These are phyloP conservation scores for Spinacia oleracea DNA, from an alignment of 179 eudicot genomes.

Conservation along the genomic window DNA sequence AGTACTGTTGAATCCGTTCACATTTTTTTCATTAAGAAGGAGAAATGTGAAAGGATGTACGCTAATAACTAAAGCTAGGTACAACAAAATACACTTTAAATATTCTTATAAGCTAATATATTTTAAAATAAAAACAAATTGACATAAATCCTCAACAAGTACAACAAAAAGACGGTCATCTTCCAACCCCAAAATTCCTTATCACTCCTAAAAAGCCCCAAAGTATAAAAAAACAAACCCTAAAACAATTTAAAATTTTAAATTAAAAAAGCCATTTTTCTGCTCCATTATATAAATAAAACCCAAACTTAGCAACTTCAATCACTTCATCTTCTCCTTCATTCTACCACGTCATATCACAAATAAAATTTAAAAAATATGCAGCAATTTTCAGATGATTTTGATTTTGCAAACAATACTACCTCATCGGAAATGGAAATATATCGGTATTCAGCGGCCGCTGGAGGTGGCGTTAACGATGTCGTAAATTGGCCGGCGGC, in stretches of 20 bases:
- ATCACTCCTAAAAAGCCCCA: constrained; percentile 23
- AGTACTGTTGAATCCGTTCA: too few species aligned
- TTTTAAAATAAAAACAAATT: background rate
- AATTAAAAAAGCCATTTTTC: background rate
- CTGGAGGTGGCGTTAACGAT: background rate
- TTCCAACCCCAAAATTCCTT: constrained; percentile 8
- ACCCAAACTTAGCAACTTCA: background rate
- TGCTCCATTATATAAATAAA: constrained; percentile 6
- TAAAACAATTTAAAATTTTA: background rate
- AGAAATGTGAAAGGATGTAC: too few species aligned
- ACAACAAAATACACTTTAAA: too few species aligned
- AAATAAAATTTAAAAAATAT: background rate
- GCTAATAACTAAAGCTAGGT: too few species aligned
- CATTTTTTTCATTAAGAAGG: too few species aligned
- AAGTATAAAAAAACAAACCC: constrained; percentile 7
- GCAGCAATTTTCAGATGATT: constrained; percentile 26
- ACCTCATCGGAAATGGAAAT: constrained; percentile 30
- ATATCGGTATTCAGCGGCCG: constrained; percentile 26
- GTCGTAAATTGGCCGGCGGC: background rate
- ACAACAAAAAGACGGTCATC: constrained; percentile 28
- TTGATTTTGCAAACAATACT: constrained; percentile 9
- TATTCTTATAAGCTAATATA: background rate
- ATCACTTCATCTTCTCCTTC: background rate
- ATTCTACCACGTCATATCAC: background rate
- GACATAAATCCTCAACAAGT: constrained; percentile 21